Evolutionary conservation across 345 rosid genomes (phyloP).

Genomic region (Nephelium lappaceum): DNA sequence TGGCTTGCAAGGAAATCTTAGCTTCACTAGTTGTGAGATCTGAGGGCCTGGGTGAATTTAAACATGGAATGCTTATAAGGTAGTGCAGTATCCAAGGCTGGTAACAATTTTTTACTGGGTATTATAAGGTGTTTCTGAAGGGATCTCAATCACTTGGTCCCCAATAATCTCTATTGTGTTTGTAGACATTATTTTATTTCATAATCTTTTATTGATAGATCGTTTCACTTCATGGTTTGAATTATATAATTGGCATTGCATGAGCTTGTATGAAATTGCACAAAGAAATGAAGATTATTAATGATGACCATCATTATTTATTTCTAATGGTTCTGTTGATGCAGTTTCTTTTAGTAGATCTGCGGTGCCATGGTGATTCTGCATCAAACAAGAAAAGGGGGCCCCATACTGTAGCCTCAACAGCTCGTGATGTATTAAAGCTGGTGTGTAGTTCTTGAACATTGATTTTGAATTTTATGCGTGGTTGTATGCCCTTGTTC

Average conservation of each 20-base stretch:
- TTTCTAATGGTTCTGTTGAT: conserved; percentile 6
- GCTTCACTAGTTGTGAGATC: conserved; percentile 9
- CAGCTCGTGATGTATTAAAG: conserved; percentile 87
- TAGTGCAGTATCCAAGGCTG: too few relatives aligned
- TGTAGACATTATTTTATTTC: too few relatives aligned
- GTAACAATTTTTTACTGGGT: too few relatives aligned
- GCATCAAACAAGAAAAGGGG: conserved; percentile 67
- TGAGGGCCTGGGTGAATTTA: conserved; percentile 13
- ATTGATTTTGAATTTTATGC: conserved; percentile 4
- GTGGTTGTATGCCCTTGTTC: neutral
- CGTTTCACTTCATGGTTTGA: neutral
- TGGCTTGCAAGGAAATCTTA: conserved; percentile 20
- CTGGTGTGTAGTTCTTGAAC: conserved; percentile 50
- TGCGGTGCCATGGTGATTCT: conserved; percentile 98
- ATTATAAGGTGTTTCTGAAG: too few relatives aligned
- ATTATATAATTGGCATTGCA: neutral
- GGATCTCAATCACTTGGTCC: too few relatives aligned
- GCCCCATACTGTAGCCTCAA: conserved; percentile 79
- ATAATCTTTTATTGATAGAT: neutral
- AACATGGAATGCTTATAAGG: neutral
- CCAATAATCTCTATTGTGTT: too few relatives aligned
- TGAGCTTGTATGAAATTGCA: neutral
- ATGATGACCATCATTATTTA: conserved; percentile 3
- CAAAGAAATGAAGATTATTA: neutral
- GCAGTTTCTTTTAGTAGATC: conserved; percentile 89